Evolutionary conservation across 2,329 filamentous ascomycete species (phyloP).

Genomic region (Arachnopeziza araneosa): DNA sequence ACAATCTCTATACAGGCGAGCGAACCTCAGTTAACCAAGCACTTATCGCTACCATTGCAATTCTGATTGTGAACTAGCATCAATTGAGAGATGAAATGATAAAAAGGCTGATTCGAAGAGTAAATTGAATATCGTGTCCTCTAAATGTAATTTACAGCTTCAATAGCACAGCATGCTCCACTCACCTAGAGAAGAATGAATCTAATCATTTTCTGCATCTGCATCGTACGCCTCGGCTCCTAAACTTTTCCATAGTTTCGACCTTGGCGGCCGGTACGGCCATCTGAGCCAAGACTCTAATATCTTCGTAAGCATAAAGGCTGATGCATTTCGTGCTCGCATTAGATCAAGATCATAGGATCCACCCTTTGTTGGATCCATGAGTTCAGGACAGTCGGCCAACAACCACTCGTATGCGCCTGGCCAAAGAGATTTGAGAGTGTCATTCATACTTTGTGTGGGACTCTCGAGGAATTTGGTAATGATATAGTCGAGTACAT

Average conservation of each 20-base stretch:
- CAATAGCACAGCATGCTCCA: not conserved
- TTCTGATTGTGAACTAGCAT: too few relatives aligned
- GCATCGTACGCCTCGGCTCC: not conserved
- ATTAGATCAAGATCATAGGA: constrained; percentile 36
- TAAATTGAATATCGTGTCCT: not conserved
- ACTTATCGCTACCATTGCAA: too few relatives aligned
- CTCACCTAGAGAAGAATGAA: not conserved
- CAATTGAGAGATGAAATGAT: not conserved
- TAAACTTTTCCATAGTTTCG: not conserved
- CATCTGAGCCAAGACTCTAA: constrained; percentile 57
- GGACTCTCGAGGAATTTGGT: constrained; percentile 35
- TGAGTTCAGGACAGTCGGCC: constrained; percentile 42
- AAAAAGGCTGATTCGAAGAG: not conserved
- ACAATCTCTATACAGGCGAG: too few relatives aligned
- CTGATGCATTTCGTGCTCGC: constrained; percentile 43
- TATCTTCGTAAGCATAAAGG: constrained; percentile 52
- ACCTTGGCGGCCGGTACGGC: constrained; percentile 50
- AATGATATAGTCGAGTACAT: constrained; percentile 49
- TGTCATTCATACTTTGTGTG: constrained; percentile 34
- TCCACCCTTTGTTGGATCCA: constrained; percentile 45
- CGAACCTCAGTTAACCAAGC: too few relatives aligned
- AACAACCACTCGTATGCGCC: constrained; percentile 53
- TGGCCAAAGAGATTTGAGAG: constrained; percentile 50
- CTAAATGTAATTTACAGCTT: not conserved
- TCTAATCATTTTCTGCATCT: not conserved